These are phyloP conservation scores for Triticum monococcum DNA, from an alignment of 176 grass and related monocot genomes.

Conservation along the genomic window DNA sequence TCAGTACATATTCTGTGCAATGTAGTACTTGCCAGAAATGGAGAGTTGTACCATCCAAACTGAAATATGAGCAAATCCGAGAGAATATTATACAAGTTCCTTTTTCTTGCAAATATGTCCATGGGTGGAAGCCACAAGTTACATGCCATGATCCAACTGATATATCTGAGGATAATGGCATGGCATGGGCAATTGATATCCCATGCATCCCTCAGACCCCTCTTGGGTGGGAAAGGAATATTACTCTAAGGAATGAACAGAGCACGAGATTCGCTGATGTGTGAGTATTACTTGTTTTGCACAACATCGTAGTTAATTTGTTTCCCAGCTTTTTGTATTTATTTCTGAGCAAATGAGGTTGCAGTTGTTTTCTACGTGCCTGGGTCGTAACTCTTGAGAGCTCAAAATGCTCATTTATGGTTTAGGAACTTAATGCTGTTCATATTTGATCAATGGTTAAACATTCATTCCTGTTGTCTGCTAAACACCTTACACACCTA, in stretches of 20 bases:
- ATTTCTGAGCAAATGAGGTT: background rate
- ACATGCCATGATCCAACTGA: conserved; percentile 58
- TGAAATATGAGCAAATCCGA: conserved; percentile 76
- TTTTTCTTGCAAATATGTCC: conserved; percentile 53
- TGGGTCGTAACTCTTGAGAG: background rate
- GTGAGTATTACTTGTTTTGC: conserved; percentile 35
- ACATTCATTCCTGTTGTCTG: background rate
- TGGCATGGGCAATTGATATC: conserved; percentile 73
- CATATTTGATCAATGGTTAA: background rate
- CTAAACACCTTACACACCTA: background rate
- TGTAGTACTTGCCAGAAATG: conserved; percentile 71
- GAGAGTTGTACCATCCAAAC: conserved; percentile 62
- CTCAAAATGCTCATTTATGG: background rate
- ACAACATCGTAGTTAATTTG: background rate
- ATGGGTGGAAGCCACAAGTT: conserved; percentile 63
- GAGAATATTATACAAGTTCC: conserved; percentile 37
- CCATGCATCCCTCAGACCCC: conserved; percentile 53
- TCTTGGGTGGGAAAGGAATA: conserved; percentile 64
- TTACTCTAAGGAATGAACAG: conserved; percentile 61
- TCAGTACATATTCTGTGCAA: conserved; percentile 56
- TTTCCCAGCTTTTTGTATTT: background rate
- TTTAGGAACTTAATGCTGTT: background rate
- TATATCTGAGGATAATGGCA: conserved; percentile 51
- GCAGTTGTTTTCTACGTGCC: background rate
- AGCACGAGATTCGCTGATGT: conserved; percentile 73